Percentiles rank a stretch among this genome's conserved stretches.
These are phyloP conservation scores for Fremontodendron californicum DNA, from an alignment of 345 rosid species.

Conservation along the genomic window DNA sequence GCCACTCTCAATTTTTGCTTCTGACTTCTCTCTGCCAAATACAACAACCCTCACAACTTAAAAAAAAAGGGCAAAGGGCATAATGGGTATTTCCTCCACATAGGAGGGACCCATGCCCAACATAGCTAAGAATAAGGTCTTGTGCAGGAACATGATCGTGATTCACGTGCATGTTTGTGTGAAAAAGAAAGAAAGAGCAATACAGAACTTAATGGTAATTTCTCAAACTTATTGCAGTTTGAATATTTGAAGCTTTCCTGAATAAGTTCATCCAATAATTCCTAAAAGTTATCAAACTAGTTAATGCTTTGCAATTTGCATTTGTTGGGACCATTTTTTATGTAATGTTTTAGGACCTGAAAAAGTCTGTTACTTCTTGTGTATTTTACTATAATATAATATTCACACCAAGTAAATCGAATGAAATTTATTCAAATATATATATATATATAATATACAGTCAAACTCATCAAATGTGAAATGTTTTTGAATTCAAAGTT, in stretches of 20 bases:
- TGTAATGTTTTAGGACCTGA: not conserved
- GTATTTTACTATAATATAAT: not conserved
- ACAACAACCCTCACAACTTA: too few species aligned
- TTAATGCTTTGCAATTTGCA: not conserved
- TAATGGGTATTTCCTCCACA: too few species aligned
- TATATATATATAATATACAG: slow-evolving; percentile 22
- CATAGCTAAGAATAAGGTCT: not conserved
- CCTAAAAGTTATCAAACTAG: not conserved
- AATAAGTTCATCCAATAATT: slow-evolving; percentile 8
- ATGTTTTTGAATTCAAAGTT: not conserved
- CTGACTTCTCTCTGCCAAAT: too few species aligned
- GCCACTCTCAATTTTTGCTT: too few species aligned
- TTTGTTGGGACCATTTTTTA: slow-evolving; percentile 11
- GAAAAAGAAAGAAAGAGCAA: not conserved
- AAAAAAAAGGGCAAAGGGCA: too few species aligned
- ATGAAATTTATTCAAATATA: not conserved
- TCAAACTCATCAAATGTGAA: slow-evolving; percentile 7
- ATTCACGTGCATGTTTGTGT: not conserved
- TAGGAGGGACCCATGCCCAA: too few species aligned
- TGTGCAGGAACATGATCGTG: not conserved
- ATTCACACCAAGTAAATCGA: slow-evolving; percentile 3
- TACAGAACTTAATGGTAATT: not conserved
- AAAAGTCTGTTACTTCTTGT: not conserved
- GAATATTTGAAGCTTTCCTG: not conserved
- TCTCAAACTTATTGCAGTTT: not conserved